Evolutionary conservation across 2,329 filamentous ascomycete species (phyloP).

Genomic region (Ophiosphaerella herpotricha): DNA sequence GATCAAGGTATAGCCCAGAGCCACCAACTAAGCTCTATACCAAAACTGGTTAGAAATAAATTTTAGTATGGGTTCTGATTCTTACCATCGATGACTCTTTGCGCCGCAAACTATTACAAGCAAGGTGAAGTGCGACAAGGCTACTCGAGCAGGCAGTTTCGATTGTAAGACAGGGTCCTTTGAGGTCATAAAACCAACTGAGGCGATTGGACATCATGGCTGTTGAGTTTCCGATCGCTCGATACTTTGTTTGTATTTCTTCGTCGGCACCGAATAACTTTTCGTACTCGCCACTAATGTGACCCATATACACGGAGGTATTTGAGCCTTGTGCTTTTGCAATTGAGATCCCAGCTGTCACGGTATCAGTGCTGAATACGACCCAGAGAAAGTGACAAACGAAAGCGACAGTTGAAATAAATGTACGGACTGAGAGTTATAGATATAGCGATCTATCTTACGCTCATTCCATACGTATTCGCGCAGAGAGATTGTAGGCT

Average conservation of each 20-base stretch:
- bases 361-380: background rate
- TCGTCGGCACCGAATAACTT: slow-evolving; percentile 11
- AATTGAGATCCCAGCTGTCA: slow-evolving; percentile 19
- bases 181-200: slow-evolving; percentile 33
- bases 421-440: no score
- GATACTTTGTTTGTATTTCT: slow-evolving; percentile 16
- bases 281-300: slow-evolving; percentile 16
- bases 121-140: slow-evolving; percentile 27
- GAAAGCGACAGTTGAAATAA: no score
- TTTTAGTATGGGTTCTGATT: no score
- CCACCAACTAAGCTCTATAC: no score
- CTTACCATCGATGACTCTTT: no score
- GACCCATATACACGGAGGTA: slow-evolving; percentile 24
- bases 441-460: no score
- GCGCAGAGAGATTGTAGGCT: background rate
- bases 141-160: slow-evolving; percentile 37
- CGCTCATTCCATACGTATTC: background rate
- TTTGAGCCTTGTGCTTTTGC: slow-evolving; percentile 17
- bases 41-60: no score
- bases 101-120: slow-evolving; percentile 8
- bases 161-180: slow-evolving; percentile 28
- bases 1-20: no score
- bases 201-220: slow-evolving; percentile 22
- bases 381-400: no score
- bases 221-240: slow-evolving; percentile 8